These are phyloP conservation scores for Tricholoma saponaceum DNA, from an alignment of 768 basidiomycete species.

Conservation along the genomic window DNA sequence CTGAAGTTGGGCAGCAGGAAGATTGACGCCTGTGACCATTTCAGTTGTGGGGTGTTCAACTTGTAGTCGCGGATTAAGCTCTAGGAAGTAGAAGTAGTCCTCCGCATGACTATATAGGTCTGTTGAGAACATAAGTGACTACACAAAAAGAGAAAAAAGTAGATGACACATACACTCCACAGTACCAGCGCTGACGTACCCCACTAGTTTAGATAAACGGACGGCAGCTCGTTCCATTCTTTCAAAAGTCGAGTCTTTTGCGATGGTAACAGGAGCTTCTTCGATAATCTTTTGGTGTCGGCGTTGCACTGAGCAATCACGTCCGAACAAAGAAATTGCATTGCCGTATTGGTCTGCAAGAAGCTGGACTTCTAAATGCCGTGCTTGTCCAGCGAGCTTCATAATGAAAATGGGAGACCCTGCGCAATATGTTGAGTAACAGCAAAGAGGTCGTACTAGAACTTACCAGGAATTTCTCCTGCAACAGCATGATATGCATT, in stretches of 20 bases:
- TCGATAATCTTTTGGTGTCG: slow-evolving; percentile 99
- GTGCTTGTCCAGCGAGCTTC: slow-evolving; percentile 97
- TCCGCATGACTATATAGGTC: slow-evolving; percentile 94
- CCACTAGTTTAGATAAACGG: slow-evolving; percentile 95
- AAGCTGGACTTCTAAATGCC: slow-evolving; percentile 97
- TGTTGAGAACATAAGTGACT: slow-evolving; percentile 23
- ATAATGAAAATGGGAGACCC: slow-evolving; percentile 99
- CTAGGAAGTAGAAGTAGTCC: slow-evolving; percentile 95
- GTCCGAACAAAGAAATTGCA: slow-evolving; percentile 97
- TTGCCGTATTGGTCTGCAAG: slow-evolving; percentile 99
- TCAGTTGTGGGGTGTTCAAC: slow-evolving; percentile 99
- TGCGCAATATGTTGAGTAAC: slow-evolving; percentile 19
- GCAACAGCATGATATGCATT: slow-evolving; percentile 92
- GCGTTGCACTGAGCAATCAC: slow-evolving; percentile 98
- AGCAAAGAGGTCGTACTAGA: slow-evolving; percentile 1
- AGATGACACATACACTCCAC: slow-evolving; percentile 75
- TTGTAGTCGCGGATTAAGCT: slow-evolving; percentile 98
- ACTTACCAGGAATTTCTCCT: slow-evolving; percentile 92
- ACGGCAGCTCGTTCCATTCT: slow-evolving; percentile 99
- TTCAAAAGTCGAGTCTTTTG: slow-evolving; percentile 86
- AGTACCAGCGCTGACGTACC: slow-evolving; percentile 98
- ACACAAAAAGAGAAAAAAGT: not conserved
- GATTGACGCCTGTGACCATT: slow-evolving; percentile 99
- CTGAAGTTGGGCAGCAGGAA: slow-evolving; percentile 96
- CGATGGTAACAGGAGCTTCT: slow-evolving; percentile 98